Conservation (phyloP, 2,329 filamentous ascomycete species). For the Xylariomycetidae sp. region DNA sequence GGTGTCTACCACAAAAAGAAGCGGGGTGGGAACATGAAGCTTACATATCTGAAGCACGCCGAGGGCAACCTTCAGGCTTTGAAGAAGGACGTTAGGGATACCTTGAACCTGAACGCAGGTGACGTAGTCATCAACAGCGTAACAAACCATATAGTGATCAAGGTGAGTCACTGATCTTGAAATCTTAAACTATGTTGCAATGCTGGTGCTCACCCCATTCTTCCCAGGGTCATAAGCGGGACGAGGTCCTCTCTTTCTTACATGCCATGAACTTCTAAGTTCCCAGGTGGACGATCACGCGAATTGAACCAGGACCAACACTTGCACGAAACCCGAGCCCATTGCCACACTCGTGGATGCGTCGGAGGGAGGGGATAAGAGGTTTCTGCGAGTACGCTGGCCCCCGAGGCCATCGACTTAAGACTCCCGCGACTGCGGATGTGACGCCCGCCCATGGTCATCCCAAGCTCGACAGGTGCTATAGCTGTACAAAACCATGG, state of each 20-base stretch:
- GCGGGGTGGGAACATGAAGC: slow-evolving; percentile 66
- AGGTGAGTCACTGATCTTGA: slow-evolving; percentile 40
- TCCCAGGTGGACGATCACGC: no score
- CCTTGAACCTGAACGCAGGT: slow-evolving; percentile 50
- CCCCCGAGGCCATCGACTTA: no score
- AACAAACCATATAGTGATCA: slow-evolving; percentile 70
- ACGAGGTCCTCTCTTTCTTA: slow-evolving; percentile 18
- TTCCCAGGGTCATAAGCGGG: slow-evolving; percentile 16
- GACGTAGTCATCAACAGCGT: slow-evolving; percentile 50
- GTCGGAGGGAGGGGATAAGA: no score
- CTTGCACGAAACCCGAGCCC: no score
- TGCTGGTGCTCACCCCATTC: slow-evolving; percentile 1
- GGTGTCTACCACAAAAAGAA: slow-evolving; percentile 72
- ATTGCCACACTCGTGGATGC: no score
- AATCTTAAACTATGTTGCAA: slow-evolving; percentile 4
- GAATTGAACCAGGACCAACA: no score
- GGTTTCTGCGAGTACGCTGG: no score
- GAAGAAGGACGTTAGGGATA: slow-evolving; percentile 54
- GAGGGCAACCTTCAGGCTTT: slow-evolving; percentile 65
- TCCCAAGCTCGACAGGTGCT: no score
- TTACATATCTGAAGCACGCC: slow-evolving; percentile 73
- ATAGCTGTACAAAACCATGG: no score
- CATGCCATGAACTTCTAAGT: slow-evolving; percentile 20
- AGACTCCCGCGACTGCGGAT: no score
- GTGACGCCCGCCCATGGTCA: no score